Conservation (phyloP, 768 basidiomycete genomes). For the Asterophora lycoperdoides region DNA sequence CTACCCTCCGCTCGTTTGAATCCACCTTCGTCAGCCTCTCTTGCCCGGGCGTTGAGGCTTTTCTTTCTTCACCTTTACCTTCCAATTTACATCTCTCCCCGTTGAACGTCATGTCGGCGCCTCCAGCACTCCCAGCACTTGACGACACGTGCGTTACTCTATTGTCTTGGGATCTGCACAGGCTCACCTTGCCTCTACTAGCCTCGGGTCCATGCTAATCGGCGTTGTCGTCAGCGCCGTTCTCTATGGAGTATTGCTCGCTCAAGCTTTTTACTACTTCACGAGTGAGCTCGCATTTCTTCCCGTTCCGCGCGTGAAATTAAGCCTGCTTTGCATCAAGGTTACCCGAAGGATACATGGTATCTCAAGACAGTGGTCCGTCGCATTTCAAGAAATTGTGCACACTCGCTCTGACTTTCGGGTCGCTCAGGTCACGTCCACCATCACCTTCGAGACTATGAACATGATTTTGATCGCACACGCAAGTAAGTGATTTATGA, state of each 20-base stretch:
- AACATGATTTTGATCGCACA: constrained; percentile 8
- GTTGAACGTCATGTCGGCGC: background rate
- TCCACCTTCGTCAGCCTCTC: background rate
- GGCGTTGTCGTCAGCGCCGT: constrained; percentile 10
- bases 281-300: background rate
- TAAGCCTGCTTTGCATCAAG: background rate
- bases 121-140: constrained; percentile 1
- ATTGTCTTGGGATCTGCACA: background rate
- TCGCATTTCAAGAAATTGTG: background rate
- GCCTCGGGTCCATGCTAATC: constrained; percentile 9
- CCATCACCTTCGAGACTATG: constrained; percentile 2
- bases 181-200: background rate
- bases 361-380: constrained; percentile 5
- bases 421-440: background rate
- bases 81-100: background rate
- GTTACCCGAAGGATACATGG: constrained; percentile 6
- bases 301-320: background rate
- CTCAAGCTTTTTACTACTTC: constrained; percentile 8
- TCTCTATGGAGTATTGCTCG: constrained; percentile 6
- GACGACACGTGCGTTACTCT: constrained; percentile 3
- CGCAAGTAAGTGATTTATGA: background rate
- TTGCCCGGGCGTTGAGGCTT: background rate
- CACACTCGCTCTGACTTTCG: background rate
- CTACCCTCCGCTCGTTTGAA: background rate
- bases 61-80: background rate